Conservation (phyloP, 2,329 filamentous ascomycete species). For the Fusarium torreyae region DNA sequence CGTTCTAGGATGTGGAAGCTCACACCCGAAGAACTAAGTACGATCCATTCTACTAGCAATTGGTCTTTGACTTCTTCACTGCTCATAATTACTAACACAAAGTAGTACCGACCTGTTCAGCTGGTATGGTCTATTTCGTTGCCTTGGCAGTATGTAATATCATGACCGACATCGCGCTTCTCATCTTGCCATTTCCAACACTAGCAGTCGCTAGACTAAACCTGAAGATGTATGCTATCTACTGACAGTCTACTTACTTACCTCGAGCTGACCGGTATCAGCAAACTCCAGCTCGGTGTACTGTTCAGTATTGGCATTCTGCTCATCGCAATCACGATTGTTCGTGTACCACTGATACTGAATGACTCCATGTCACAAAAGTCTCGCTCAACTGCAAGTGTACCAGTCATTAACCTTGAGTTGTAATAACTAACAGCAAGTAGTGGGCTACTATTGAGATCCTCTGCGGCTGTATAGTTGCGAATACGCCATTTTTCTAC, state of each 20-base stretch:
- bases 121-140: conserved; percentile 42
- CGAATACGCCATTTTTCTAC: conserved; percentile 10
- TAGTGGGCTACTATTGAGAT: conserved; percentile 52
- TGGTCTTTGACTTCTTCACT: not conserved
- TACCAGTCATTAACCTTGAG: not conserved
- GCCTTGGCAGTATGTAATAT: conserved; percentile 49
- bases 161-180: conserved; percentile 48
- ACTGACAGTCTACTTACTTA: no score
- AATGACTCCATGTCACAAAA: conserved; percentile 47
- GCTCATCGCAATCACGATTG: conserved; percentile 46
- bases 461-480: conserved; percentile 3
- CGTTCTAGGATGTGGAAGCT: conserved; percentile 26
- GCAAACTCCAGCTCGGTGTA: conserved; percentile 35
- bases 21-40: not conserved
- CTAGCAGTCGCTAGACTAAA: conserved; percentile 27
- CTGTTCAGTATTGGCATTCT: conserved; percentile 48
- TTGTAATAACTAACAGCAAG: not conserved
- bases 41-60: not conserved
- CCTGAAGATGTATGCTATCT: conserved; percentile 13
- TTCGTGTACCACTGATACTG: conserved; percentile 50
- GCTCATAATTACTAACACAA: not conserved
- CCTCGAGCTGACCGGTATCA: not conserved
- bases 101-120: conserved; percentile 16
- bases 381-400: conserved; percentile 49
- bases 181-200: conserved; percentile 49